These are phyloP conservation scores for Scleroderma citrinum DNA, from an alignment of 768 basidiomycete species.

Conservation along the genomic window DNA sequence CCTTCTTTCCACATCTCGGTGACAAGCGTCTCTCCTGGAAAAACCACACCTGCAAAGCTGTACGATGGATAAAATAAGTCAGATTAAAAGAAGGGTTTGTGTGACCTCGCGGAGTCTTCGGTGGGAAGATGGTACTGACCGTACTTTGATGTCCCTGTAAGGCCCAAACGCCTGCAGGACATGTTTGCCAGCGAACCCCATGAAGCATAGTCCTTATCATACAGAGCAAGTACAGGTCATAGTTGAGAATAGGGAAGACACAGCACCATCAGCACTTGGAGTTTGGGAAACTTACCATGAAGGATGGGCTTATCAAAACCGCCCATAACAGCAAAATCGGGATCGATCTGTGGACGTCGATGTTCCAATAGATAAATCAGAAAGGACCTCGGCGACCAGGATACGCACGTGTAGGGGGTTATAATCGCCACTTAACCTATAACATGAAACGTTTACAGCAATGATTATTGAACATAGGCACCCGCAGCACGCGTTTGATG, in stretches of 20 bases:
- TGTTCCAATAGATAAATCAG: not conserved
- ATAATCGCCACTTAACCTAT: conserved; percentile 80
- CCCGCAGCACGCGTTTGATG: not conserved
- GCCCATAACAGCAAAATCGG: conserved; percentile 91
- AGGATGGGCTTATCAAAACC: conserved; percentile 90
- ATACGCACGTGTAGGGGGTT: conserved; percentile 82
- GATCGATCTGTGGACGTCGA: conserved; percentile 58
- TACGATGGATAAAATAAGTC: not conserved
- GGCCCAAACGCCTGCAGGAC: conserved; percentile 81
- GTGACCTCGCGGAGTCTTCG: not conserved
- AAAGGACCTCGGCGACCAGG: not conserved
- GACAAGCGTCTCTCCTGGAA: conserved; percentile 90
- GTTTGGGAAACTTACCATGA: conserved; percentile 40
- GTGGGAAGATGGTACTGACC: conserved; percentile 40
- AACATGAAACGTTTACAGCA: not conserved
- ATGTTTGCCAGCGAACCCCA: conserved; percentile 93
- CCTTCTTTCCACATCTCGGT: conserved; percentile 99
- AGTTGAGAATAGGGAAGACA: not conserved
- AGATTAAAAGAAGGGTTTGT: not conserved
- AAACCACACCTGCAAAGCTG: conserved; percentile 87
- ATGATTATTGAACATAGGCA: not conserved
- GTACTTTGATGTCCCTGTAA: conserved; percentile 91
- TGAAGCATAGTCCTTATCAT: conserved; percentile 66
- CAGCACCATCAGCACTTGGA: no score
- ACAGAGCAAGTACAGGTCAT: not conserved